A percentile compares a stretch with the other conserved stretches of the same genome.
phyloP scores from a whole-genome alignment of 345 rosid species.

The Aethionema arabicum region DNA sequence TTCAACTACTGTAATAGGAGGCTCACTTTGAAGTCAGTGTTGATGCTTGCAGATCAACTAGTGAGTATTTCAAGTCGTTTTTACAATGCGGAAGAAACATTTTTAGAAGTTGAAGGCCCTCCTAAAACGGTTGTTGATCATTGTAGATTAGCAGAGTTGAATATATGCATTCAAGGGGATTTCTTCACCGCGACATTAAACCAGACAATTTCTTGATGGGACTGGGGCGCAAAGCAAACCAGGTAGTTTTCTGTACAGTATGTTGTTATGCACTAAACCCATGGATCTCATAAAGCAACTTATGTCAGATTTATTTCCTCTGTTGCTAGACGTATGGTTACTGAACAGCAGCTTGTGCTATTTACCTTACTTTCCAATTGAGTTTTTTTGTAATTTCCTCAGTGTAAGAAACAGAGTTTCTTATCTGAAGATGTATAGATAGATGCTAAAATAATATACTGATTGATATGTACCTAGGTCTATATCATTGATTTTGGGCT shows the following conservation, averaged over 20 bases:
- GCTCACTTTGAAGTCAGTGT: constrained; percentile 69
- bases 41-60: constrained; percentile 89
- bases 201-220: constrained; percentile 71
- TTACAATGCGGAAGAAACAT: constrained; percentile 4
- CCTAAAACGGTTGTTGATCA: constrained; percentile 37
- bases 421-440: not conserved
- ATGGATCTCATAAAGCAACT: not conserved
- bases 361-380: not conserved
- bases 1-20: constrained; percentile 78
- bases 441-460: constrained; percentile 7
- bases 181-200: constrained; percentile 63
- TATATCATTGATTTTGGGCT: constrained; percentile 83
- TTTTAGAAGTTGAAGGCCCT: constrained; percentile 37
- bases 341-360: constrained; percentile 6
- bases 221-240: constrained; percentile 65
- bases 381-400: not conserved
- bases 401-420: not conserved
- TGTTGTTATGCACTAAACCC: constrained; percentile 17
- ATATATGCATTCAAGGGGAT: constrained; percentile 63
- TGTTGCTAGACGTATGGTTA: not conserved
- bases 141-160: constrained; percentile 60
- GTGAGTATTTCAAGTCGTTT: constrained; percentile 40
- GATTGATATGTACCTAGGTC: constrained; percentile 45
- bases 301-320: constrained; percentile 16
- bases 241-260: constrained; percentile 36